Evolutionary conservation across 2,329 filamentous ascomycete genomes (phyloP).

Genomic region (Hymenoscyphus repandus): DNA sequence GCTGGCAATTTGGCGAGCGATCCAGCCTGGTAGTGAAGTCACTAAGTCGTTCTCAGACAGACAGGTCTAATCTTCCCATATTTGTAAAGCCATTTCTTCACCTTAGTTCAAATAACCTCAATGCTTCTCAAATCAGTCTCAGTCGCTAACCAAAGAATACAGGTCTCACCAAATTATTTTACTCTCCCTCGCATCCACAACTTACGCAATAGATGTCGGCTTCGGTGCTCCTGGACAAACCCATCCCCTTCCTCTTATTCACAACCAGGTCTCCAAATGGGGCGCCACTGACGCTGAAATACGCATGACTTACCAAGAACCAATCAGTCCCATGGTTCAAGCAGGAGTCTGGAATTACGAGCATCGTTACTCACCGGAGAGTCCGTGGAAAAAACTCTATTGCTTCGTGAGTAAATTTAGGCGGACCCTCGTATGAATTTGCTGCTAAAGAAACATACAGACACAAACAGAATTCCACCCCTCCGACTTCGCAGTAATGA

Average conservation of each 20-base stretch:
- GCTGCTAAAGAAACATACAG: conserved; percentile 43
- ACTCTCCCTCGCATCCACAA: conserved; percentile 42
- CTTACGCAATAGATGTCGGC: conserved; percentile 54
- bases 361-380: conserved; percentile 41
- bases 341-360: conserved; percentile 56
- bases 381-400: conserved; percentile 46
- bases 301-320: conserved; percentile 44
- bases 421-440: conserved; percentile 35
- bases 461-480: conserved; percentile 50
- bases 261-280: conserved; percentile 32
- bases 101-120: no score
- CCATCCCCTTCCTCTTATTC: conserved; percentile 48
- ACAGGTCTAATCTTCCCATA: no score
- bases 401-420: conserved; percentile 1
- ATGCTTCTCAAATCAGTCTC: background rate
- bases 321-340: conserved; percentile 34
- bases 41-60: background rate
- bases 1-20: no score
- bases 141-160: background rate
- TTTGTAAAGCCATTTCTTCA: no score
- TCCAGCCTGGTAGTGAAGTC: background rate
- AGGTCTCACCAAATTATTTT: conserved; percentile 57
- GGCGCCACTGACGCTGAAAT: conserved; percentile 47
- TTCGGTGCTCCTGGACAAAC: conserved; percentile 39
- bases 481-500: conserved; percentile 56